phyloP scores from a whole-genome alignment of 306 rosid species.

The Vigna hirtella region DNA sequence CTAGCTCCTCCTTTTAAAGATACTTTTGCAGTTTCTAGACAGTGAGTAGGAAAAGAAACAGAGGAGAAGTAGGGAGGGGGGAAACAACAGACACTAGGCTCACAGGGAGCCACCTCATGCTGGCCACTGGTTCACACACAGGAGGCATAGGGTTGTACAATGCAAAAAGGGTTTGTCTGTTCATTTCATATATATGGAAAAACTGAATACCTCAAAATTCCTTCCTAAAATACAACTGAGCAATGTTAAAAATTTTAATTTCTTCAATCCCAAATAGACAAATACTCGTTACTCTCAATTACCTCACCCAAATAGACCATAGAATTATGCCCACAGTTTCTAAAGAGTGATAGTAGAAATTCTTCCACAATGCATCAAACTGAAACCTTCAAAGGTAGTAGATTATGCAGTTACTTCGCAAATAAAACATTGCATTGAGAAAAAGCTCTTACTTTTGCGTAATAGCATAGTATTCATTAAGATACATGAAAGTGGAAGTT shows the following conservation, averaged over 20 bases:
- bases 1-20: too few relatives aligned
- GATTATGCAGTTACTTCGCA: background rate
- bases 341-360: conserved; percentile 6
- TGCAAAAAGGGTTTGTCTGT: background rate
- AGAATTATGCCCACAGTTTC: background rate
- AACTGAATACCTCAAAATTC: background rate
- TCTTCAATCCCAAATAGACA: background rate
- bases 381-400: background rate
- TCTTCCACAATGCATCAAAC: background rate
- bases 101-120: too few relatives aligned
- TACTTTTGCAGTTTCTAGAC: too few relatives aligned
- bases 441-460: background rate
- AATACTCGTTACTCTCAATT: background rate
- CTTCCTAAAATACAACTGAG: background rate
- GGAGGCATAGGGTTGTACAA: background rate
- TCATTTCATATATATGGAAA: background rate
- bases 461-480: background rate
- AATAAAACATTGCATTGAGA: background rate
- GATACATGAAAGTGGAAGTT: background rate
- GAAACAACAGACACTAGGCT: too few relatives aligned
- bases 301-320: background rate
- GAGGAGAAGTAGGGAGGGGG: too few relatives aligned
- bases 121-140: too few relatives aligned
- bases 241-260: background rate
- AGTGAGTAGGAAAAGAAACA: too few relatives aligned